Percentiles rank a stretch among this genome's conserved stretches.
Conservation (phyloP, 768 basidiomycete species). For the Lyophyllum shimeji region DNA sequence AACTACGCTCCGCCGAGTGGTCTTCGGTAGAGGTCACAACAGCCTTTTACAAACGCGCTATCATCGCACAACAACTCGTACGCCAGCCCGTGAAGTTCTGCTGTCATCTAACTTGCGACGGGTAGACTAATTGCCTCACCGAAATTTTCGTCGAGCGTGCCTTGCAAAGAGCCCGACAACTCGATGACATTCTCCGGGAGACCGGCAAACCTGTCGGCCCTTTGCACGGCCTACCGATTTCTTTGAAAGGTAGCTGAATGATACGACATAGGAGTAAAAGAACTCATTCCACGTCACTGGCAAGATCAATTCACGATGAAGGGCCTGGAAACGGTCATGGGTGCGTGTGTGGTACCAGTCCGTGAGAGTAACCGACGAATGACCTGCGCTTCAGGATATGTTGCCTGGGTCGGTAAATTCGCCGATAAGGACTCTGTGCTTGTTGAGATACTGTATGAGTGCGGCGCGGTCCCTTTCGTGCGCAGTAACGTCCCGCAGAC, state of each 20-base stretch:
- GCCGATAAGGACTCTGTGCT: slow-evolving; percentile 49
- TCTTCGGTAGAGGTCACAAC: slow-evolving; percentile 57
- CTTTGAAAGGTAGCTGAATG: slow-evolving; percentile 29
- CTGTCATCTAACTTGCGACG: neutral
- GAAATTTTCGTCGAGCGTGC: slow-evolving; percentile 60
- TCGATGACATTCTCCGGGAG: slow-evolving; percentile 44
- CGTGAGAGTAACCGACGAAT: too few relatives aligned
- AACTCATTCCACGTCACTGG: neutral
- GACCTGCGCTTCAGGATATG: slow-evolving; percentile 43
- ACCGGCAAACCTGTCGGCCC: slow-evolving; percentile 52
- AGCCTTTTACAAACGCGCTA: slow-evolving; percentile 66
- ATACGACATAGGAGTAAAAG: neutral
- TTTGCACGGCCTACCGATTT: slow-evolving; percentile 51
- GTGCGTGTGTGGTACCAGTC: slow-evolving; percentile 7
- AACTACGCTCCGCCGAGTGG: slow-evolving; percentile 47
- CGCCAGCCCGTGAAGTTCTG: slow-evolving; percentile 10
- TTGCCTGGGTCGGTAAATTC: slow-evolving; percentile 48
- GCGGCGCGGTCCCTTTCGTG: slow-evolving; percentile 60
- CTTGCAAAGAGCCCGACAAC: slow-evolving; percentile 42
- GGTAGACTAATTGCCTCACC: slow-evolving; percentile 50
- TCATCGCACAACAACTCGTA: slow-evolving; percentile 68
- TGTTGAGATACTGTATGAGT: slow-evolving; percentile 50
- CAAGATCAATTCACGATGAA: slow-evolving; percentile 60
- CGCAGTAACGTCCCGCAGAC: slow-evolving; percentile 59
- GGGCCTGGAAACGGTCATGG: slow-evolving; percentile 51